Evolutionary conservation across 495 filamentous ascomycete species (phyloP), one percentile per base, ranked within the genome.

Genomic region (Parathielavia appendiculata): DNA sequence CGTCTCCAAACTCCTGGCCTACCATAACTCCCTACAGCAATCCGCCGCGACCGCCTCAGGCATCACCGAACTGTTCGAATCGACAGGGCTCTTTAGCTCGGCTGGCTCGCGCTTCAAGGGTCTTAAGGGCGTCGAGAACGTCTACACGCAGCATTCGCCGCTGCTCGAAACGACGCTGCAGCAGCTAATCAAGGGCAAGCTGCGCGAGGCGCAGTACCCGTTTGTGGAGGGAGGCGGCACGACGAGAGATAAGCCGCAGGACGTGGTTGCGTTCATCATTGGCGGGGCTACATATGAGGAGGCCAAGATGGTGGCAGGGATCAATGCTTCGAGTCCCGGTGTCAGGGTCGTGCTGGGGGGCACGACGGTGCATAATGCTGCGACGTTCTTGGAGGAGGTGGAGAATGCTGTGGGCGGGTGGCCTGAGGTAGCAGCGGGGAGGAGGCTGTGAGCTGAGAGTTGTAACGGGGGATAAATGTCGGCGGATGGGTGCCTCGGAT

Each of bases 81-180:
- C 89, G 0, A 85, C 88, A 1, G 92, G 89, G 7, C 89, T 98
- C 55, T 96, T 98, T 74, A 89, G 89, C 34, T 88, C 89, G 16
- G 91, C 93, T 4, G 81, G 91, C 34, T 88, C 88, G 64, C 86
- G 91, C 2, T 92, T 98, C 73, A 95, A 95, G 69, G 95, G 92
- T 2, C 79, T 98, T 17, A 96, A 96, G 67, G 93, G 93, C 14
- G 92, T 97, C 5, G 93, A 98, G 69, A 98, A 98, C 63, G 93
- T 98, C 20, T 98, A 97, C 70, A 98, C 93, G 0, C 95, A 97
- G 71, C 93, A 98, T 71, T 93, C 91, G 2, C 92, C 93, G 0
- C 79, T 89, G 45, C 70, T 98, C 46, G 91, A 96, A 71, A 81
- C 82, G 11, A 96, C 90, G 1, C 74, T 98, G 11, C 90, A 95